Conservation (phyloP, 768 basidiomycete genomes). For the Gyrodon lividus region DNA sequence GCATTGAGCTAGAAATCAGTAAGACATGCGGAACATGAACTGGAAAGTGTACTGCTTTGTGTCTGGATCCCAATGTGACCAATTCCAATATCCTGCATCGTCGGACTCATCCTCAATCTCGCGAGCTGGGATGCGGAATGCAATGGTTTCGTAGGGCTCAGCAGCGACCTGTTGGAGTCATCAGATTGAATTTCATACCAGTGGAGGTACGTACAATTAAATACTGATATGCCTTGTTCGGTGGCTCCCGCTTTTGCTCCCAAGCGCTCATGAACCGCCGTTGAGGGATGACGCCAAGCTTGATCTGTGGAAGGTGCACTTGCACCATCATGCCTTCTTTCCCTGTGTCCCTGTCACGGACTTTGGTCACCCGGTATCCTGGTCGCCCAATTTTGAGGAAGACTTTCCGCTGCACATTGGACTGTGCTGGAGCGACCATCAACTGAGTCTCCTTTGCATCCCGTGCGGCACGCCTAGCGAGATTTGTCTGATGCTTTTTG, state of each 20-base stretch:
- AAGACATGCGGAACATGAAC: slow-evolving; percentile 82
- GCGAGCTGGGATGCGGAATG: slow-evolving; percentile 96
- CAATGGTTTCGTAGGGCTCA: slow-evolving; percentile 99
- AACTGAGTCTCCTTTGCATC: slow-evolving; percentile 93
- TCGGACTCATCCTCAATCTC: slow-evolving; percentile 96
- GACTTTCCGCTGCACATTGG: slow-evolving; percentile 82
- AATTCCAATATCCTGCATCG: slow-evolving; percentile 89
- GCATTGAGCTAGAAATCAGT: slow-evolving; percentile 23
- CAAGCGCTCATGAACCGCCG: slow-evolving; percentile 96
- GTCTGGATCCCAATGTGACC: slow-evolving; percentile 99
- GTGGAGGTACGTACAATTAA: slow-evolving; percentile 70
- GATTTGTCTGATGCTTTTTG: slow-evolving; percentile 98
- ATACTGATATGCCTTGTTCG: slow-evolving; percentile 96
- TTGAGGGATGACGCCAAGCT: slow-evolving; percentile 77
- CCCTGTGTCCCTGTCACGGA: slow-evolving; percentile 84
- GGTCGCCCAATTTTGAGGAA: slow-evolving; percentile 98
- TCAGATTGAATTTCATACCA: slow-evolving; percentile 29
- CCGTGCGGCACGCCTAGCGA: slow-evolving; percentile 94
- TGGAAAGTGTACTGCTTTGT: slow-evolving; percentile 98
- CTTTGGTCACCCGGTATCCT: slow-evolving; percentile 95
- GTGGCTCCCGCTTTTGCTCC: slow-evolving; percentile 94
- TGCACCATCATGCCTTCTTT: slow-evolving; percentile 98
- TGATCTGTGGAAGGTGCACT: slow-evolving; percentile 93
- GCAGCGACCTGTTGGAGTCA: slow-evolving; percentile 75
- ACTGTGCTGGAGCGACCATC: slow-evolving; percentile 83